These are phyloP conservation scores for Boletellus deceptivus DNA, from an alignment of 1,284 basidiomycete species.

Conservation along the genomic window DNA sequence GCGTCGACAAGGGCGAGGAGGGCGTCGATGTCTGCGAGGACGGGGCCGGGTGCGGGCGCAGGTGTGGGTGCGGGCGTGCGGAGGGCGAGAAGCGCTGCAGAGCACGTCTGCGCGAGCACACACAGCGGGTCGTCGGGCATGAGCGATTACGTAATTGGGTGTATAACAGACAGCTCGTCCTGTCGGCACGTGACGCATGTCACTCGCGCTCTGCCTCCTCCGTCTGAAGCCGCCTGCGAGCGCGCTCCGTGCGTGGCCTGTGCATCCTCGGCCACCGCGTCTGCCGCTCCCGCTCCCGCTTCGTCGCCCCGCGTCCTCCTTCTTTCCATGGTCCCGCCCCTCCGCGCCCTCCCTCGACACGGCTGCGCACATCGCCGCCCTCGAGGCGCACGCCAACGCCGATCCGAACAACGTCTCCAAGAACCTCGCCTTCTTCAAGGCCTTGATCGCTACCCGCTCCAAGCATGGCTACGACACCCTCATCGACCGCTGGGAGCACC, in stretches of 20 bases:
- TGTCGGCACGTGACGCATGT: conserved; percentile 3
- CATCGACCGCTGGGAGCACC: conserved; percentile 75
- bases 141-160: not conserved
- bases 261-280: not conserved
- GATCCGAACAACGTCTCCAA: conserved; percentile 63
- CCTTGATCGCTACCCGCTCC: conserved; percentile 59
- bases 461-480: conserved; percentile 69
- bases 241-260: not conserved
- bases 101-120: no score
- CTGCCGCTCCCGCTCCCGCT: conserved; percentile 8
- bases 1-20: conserved; percentile 62
- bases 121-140: not conserved
- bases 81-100: conserved; percentile 4
- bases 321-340: conserved; percentile 50
- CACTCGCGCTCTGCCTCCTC: conserved; percentile 4
- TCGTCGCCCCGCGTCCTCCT: conserved; percentile 37
- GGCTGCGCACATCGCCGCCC: conserved; percentile 63
- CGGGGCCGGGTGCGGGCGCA: conserved; percentile 33
- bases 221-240: conserved; percentile 12
- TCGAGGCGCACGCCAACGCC: conserved; percentile 74
- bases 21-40: conserved; percentile 58
- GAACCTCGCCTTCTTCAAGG: conserved; percentile 69
- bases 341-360: conserved; percentile 59
- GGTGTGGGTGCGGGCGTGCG: conserved; percentile 31
- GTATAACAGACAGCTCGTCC: no score